Evolutionary conservation across 1,139 yeast species (phyloP).

Genomic region (Kodamaea sp.): DNA sequence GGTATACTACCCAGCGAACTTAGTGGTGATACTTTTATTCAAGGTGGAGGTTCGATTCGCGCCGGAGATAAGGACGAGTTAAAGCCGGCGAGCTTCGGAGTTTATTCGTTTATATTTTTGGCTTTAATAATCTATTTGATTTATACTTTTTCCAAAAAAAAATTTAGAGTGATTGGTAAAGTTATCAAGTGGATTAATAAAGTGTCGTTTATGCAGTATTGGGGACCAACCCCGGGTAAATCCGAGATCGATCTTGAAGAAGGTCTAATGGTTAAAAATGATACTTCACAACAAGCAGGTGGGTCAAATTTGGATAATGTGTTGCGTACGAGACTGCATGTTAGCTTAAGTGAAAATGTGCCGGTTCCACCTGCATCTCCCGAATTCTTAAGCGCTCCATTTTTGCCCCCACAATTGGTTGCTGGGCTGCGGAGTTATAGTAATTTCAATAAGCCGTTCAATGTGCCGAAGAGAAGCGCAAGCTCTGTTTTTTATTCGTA

Average conservation of each 20-base stretch:
- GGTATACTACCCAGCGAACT: conserved; percentile 55
- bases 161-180: too few relatives aligned
- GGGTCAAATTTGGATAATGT: conserved; percentile 12
- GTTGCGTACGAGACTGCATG: conserved; percentile 40
- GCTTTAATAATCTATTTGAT: too few relatives aligned
- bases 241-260: conserved; percentile 6
- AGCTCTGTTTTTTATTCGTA: conserved; percentile 13
- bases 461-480: conserved; percentile 27
- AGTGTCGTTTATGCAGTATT: too few relatives aligned
- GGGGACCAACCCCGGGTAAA: background rate
- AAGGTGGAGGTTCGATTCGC: conserved; percentile 24
- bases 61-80: too few relatives aligned
- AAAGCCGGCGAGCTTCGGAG: too few relatives aligned
- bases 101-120: too few relatives aligned
- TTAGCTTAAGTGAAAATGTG: conserved; percentile 28
- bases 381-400: background rate
- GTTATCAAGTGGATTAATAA: too few relatives aligned
- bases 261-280: background rate
- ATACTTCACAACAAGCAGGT: background rate
- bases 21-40: conserved; percentile 38
- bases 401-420: conserved; percentile 1
- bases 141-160: too few relatives aligned
- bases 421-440: conserved; percentile 12
- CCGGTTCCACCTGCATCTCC: conserved; percentile 6
- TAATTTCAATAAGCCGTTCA: conserved; percentile 37